Evolutionary conservation across 2,329 filamentous ascomycete genomes (phyloP), one percentile per base, ranked within the genome.

Genomic region (Trichophyton schoenleinii): DNA sequence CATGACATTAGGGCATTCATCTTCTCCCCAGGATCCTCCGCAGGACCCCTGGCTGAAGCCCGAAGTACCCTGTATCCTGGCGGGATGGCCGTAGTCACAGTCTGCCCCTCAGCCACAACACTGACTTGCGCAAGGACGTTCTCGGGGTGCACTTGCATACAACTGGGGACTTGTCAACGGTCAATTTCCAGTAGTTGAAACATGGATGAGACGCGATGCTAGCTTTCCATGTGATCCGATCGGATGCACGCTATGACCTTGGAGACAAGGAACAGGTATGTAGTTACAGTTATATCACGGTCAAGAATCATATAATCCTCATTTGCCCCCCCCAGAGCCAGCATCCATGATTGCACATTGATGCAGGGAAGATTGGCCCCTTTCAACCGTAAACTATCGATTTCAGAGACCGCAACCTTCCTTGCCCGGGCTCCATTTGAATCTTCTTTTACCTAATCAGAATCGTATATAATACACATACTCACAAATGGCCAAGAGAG

Each of bases 211-310:
- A 55, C 31, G 15, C 18, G 15, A 28, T 55, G 52, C 52, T 34
- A 28, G n/a, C 28, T 55, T 55, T n/a, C 44, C 52, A 55, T 55
- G 52, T 55, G 52, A 55, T 20, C 15, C 52, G 52, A 55, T 55
- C 52, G 52, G n/a, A 36, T 55, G 52, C 28, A 55, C 52, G 52
- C 52, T 55, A 55, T 55, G 52, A 55, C 52, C 34, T 36, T 31
- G 13, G 34, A 18, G 52, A 55, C 52, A 55, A 55, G 52, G 52
- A 36, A 55, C 52, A 36, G n/a, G 41, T n/a, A 18, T 44, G 28
- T 20, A 55, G 31, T 28, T 55, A 55, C 52, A 34, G 18, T 20
- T n/a, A 36, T 38, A 38, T 11, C 34, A 1, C 34, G 9, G 11
- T 38, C 34, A 38, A 13, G 34, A 38, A 13, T 38, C 34, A 38